Evolutionary conservation across 345 rosid species (phyloP), one percentile per base, ranked within the genome.

Genomic region (Hevea brasiliensis): DNA sequence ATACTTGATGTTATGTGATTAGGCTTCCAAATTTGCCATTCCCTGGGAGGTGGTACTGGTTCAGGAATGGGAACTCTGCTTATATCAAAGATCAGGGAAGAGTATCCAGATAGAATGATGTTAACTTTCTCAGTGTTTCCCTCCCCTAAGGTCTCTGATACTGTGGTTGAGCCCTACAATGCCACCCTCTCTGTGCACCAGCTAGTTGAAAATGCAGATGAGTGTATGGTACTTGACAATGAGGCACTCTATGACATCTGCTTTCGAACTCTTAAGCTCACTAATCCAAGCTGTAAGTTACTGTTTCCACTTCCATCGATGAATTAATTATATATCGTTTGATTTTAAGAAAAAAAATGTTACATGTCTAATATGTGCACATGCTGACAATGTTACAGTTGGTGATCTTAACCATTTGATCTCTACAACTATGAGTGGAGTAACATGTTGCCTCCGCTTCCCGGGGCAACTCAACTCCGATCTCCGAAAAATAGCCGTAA

Each of bases 401-500:
- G 95, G 95, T 56, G 95, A 90, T 53, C 84, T 90, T 73, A 90
- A 90, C 84, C 95, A 90, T 78, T 79, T 90, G 82, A 88, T 90
- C 67, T 90, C 92, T 61, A 84, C 92, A 2, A 90, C 92, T 15
- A 90, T 90, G 92, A 88, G 92, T 68, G 92, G 95, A 21, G 95
- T 90, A 1, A 90, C 95, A 12, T 90, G 95, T 74, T 90, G 95
- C 83, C 82, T 90, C n/a, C 88, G 95, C 27, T 90, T 90, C 89
- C 95, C 95, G 4, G 92, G 95, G 40, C 91, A 90, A 45, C 85
- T 90, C 11, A 90, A 90, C 87, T 88, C 95, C 24, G 95, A 90
- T 77, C 92, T 88, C 48, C 90, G 92, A 26, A 90, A 90, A 76
- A 79, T 88, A 27, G 92, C 92, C 8, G 92, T 90, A 66, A 90